Evolutionary conservation across 331 rosid species (phyloP), one percentile per base, ranked within the genome.

Genomic region (Malus hybrid): DNA sequence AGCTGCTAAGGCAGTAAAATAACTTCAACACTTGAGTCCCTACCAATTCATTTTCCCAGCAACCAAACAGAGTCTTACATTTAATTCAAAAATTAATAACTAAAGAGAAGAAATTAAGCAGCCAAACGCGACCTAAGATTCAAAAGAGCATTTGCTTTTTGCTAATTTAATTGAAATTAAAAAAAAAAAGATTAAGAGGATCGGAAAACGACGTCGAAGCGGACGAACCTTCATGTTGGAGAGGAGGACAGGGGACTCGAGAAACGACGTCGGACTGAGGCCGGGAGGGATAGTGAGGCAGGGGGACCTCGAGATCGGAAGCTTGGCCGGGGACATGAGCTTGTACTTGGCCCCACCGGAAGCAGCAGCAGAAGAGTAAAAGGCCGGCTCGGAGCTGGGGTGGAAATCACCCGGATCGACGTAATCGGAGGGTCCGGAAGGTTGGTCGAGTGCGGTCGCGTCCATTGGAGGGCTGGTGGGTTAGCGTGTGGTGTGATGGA

Each of bases 251-350:
- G 99, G 99, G 6, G 97, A 92, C 62, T 94, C 97, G 16, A 94
- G 78, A 83, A 92, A 89, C 61, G 99, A 90, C 72, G 97, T 73
- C 57, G 99, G 99, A 56, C 97, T 92, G 55, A 89, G 80, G 10
- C 93, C 97, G 4, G 97, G 93, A 19, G 98, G 96, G 24, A 91
- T 83, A n/a, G 96, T 91, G 52, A 88, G 84, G 80, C 93, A 86
- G 60, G 93, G 82, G 48, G 97, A 86, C 87, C 99, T 74, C 61
- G 97, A 90, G 97, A 94, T 94, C 91, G 99, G 99, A 63, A 94
- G 99, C 85, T 92, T 92, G 36, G 97, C 93, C 80, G 99, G 99
- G 30, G 99, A 86, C 88, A 92, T 75, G 13, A 87, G 89, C 87
- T 88, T 94, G 86, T 94, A 94, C 89, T 84, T 90, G 6, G 97